Conservation (phyloP, 257 asterid species). For the Haberlea rhodopensis region DNA sequence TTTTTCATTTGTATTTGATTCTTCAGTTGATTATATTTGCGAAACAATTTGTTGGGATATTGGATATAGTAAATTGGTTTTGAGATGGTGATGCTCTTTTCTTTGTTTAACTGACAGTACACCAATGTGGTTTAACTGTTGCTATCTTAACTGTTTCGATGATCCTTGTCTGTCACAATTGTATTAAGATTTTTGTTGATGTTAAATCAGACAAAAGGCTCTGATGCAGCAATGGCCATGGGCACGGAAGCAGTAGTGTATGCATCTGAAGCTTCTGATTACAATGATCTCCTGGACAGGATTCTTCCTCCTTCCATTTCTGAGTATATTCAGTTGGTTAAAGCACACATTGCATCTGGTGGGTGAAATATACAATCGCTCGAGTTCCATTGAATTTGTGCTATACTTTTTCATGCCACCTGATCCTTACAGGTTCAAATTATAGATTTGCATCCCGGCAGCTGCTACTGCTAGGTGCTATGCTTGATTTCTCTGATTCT, state of each 20-base stretch:
- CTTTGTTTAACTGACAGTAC: background rate
- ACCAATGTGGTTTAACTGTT: background rate
- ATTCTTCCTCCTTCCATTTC: slow-evolving; percentile 79
- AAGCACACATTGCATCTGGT: slow-evolving; percentile 83
- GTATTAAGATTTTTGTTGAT: slow-evolving; percentile 19
- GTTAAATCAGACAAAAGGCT: slow-evolving; percentile 75
- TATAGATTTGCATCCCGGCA: slow-evolving; percentile 83
- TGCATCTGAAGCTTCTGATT: slow-evolving; percentile 93
- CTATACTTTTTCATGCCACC: slow-evolving; percentile 19
- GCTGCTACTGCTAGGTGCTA: slow-evolving; percentile 75
- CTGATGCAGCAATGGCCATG: slow-evolving; percentile 83
- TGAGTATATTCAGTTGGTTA: slow-evolving; percentile 72
- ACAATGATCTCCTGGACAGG: slow-evolving; percentile 79
- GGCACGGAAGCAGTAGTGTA: slow-evolving; percentile 89
- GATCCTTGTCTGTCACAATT: slow-evolving; percentile 9
- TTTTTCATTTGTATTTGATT: background rate
- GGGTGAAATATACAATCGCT: slow-evolving; percentile 33
- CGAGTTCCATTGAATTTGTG: slow-evolving; percentile 10
- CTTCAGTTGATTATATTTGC: background rate
- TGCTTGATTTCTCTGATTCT: slow-evolving; percentile 88
- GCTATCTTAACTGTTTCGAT: background rate
- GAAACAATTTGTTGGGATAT: background rate
- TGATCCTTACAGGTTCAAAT: slow-evolving; percentile 63
- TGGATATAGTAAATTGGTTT: background rate
- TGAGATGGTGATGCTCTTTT: slow-evolving; percentile 8